These are phyloP conservation scores for Neofusicoccum sp. DNA, from an alignment of 2,329 filamentous ascomycete genomes.

Conservation along the genomic window DNA sequence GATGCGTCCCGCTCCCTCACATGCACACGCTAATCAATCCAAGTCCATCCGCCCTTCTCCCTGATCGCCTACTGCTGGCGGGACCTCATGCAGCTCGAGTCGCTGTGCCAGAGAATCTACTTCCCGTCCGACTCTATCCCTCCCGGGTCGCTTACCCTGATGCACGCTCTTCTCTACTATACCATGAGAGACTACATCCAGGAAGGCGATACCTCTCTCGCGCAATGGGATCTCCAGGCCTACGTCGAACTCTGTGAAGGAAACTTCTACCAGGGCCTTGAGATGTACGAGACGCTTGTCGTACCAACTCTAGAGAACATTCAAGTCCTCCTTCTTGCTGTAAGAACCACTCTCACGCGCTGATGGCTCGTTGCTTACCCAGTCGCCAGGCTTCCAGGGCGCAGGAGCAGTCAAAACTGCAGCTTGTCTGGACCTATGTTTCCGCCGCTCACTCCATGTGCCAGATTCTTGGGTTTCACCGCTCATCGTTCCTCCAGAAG, in stretches of 20 bases:
- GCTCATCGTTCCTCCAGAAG: constrained; percentile 37
- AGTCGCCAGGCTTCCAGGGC: constrained; percentile 30
- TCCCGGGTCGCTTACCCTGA: constrained; percentile 42
- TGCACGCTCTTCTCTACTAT: constrained; percentile 43
- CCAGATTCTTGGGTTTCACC: constrained; percentile 40
- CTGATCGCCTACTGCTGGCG: background rate
- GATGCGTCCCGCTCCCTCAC: constrained; percentile 28
- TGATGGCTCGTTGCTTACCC: background rate
- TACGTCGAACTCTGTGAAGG: constrained; percentile 42
- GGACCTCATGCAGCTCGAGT: background rate
- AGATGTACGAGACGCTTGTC: constrained; percentile 33
- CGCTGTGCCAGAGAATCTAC: constrained; percentile 44
- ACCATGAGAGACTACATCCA: constrained; percentile 39
- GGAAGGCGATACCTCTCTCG: constrained; percentile 26
- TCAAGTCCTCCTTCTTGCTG: constrained; percentile 36
- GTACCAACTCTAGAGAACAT: constrained; percentile 39
- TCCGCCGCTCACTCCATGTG: constrained; percentile 28
- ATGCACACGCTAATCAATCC: background rate
- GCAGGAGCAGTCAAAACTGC: constrained; percentile 36
- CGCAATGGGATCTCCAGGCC: constrained; percentile 31
- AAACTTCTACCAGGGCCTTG: constrained; percentile 47
- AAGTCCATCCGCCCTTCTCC: constrained; percentile 13
- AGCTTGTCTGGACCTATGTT: constrained; percentile 1
- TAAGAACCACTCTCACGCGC: constrained; percentile 7
- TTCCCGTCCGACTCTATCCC: constrained; percentile 47